Conservation (phyloP, 306 rosid genomes). For the Cajanus cajan region DNA sequence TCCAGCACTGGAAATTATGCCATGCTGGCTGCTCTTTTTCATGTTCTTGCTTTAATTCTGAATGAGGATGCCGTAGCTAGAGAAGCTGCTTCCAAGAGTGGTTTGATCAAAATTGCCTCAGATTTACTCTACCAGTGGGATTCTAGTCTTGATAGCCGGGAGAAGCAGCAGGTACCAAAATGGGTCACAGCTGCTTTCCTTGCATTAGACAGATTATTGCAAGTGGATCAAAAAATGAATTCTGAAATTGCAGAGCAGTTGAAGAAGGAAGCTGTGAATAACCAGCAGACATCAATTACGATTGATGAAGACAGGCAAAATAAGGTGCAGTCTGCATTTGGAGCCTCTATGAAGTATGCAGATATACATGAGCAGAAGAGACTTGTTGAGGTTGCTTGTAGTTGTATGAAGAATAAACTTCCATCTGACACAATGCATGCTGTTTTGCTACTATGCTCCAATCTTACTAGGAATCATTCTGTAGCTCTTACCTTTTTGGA, state of each 20-base stretch:
- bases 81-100: slow-evolving; percentile 78
- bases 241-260: slow-evolving; percentile 79
- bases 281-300: slow-evolving; percentile 59
- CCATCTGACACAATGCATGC: slow-evolving; percentile 96
- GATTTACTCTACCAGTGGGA: slow-evolving; percentile 86
- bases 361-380: slow-evolving; percentile 77
- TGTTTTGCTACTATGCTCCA: slow-evolving; percentile 88
- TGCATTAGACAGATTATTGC: slow-evolving; percentile 87
- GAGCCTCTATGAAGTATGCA: slow-evolving; percentile 61
- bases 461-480: slow-evolving; percentile 84
- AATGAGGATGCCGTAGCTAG: slow-evolving; percentile 85
- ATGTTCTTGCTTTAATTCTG: slow-evolving; percentile 88
- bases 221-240: slow-evolving; percentile 82
- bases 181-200: slow-evolving; percentile 97
- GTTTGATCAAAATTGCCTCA: slow-evolving; percentile 71
- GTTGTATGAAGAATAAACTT: slow-evolving; percentile 85
- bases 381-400: slow-evolving; percentile 88
- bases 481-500: slow-evolving; percentile 85
- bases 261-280: slow-evolving; percentile 64
- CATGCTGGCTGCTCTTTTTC: slow-evolving; percentile 83
- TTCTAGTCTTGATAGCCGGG: slow-evolving; percentile 50
- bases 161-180: slow-evolving; percentile 71
- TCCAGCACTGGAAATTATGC: slow-evolving; percentile 51
- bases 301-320: slow-evolving; percentile 86
- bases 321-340: slow-evolving; percentile 81